A percentile compares a stretch with the other conserved stretches of the same genome.
Conservation (phyloP, 768 basidiomycete genomes). For the Pleurotus giganteus region DNA sequence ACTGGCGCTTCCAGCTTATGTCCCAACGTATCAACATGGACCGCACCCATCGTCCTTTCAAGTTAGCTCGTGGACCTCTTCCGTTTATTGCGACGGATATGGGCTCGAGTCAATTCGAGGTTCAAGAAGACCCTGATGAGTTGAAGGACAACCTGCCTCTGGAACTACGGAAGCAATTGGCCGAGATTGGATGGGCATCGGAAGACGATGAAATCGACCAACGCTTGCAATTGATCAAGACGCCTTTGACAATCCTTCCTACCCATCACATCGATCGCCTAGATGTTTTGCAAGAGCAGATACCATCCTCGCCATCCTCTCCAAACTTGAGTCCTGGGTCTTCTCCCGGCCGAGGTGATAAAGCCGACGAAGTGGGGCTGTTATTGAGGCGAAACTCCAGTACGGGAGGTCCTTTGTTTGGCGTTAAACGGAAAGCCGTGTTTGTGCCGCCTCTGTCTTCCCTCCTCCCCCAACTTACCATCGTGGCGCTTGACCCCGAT, state of each 20-base stretch:
- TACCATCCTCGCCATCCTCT: conserved; percentile 23
- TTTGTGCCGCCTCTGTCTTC: conserved; percentile 61
- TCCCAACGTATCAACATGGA: conserved; percentile 62
- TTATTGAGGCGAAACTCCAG: conserved; percentile 59
- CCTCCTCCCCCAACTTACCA: conserved; percentile 53
- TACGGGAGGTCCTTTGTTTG: conserved; percentile 40
- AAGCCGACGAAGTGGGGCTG: conserved; percentile 23
- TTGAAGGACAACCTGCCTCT: conserved; percentile 53
- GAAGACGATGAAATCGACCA: conserved; percentile 56
- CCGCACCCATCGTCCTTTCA: conserved; percentile 66
- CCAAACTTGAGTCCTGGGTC: conserved; percentile 29
- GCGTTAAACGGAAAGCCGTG: conserved; percentile 58
- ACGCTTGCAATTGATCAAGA: conserved; percentile 54
- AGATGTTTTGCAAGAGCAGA: conserved; percentile 30
- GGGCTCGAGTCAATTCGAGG: conserved; percentile 58
- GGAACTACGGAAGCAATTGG: conserved; percentile 62
- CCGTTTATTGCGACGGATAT: conserved; percentile 76
- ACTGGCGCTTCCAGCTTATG: conserved; percentile 69
- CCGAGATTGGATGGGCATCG: conserved; percentile 74
- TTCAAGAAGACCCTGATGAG: conserved; percentile 50
- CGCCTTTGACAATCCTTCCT: conserved; percentile 67
- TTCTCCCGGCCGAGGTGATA: conserved; percentile 25
- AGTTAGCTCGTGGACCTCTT: conserved; percentile 65
- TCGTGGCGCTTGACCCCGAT: conserved; percentile 51
- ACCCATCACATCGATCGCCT: conserved; percentile 52